phyloP scores from a whole-genome alignment of 2,329 filamentous ascomycete species.

The Paecilomyces sp. region DNA sequence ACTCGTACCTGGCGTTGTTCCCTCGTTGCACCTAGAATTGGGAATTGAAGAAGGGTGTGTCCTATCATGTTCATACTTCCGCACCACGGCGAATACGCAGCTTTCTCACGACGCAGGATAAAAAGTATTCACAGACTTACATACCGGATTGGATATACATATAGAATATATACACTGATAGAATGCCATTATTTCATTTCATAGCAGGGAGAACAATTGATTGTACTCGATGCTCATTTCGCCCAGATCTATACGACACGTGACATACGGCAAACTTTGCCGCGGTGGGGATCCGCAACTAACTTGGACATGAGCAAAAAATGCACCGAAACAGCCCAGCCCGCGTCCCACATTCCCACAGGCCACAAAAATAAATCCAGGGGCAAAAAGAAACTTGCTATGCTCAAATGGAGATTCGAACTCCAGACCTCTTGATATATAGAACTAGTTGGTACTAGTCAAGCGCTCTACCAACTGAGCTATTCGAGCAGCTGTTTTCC shows the following conservation, averaged over 20 bases:
- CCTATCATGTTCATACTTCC: no score
- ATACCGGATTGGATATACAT: no score
- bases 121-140: no score
- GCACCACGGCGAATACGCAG: no score
- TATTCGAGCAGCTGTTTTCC: background rate
- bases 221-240: no score
- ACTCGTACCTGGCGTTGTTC: no score
- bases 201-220: no score
- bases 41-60: no score
- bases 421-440: slow-evolving; percentile 2
- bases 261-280: background rate
- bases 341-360: background rate
- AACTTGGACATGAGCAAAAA: background rate
- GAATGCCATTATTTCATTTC: no score
- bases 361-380: background rate
- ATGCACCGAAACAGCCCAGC: background rate
- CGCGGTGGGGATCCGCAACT: background rate
- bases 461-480: slow-evolving; percentile 3
- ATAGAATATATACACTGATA: no score
- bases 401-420: slow-evolving; percentile 3
- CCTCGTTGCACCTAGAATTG: no score
- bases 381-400: background rate
- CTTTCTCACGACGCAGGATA: no score
- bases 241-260: background rate
- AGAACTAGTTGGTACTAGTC: background rate